Conservation (phyloP, 108 stramenopile species). For the Epithemia pelagica region DNA sequence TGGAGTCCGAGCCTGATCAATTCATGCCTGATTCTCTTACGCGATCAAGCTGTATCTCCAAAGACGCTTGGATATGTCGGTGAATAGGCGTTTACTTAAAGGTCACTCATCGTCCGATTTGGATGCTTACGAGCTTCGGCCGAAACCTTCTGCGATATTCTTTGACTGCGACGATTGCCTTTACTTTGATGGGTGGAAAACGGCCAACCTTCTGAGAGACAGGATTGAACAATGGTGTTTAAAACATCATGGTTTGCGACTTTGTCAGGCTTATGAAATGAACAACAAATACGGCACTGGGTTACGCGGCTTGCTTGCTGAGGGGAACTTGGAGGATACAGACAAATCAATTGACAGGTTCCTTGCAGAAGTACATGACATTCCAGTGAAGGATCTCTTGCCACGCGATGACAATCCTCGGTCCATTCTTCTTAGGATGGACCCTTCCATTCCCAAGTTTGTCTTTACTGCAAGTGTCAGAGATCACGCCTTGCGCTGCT, state of each 20-base stretch:
- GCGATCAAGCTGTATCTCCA: constrained; percentile 40
- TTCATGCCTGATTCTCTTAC: constrained; percentile 47
- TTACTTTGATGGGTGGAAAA: constrained; percentile 64
- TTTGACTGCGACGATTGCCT: constrained; percentile 77
- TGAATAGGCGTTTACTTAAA: constrained; percentile 26
- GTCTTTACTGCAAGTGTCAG: constrained; percentile 58
- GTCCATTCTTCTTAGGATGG: constrained; percentile 33
- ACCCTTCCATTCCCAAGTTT: constrained; percentile 57
- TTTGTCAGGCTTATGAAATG: constrained; percentile 51
- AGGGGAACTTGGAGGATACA: constrained; percentile 40
- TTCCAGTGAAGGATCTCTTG: constrained; percentile 33
- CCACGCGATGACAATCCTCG: constrained; percentile 31
- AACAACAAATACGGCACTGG: constrained; percentile 62
- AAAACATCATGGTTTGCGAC: constrained; percentile 17
- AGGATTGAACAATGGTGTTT: constrained; percentile 64
- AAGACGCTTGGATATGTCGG: constrained; percentile 2
- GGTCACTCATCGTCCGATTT: constrained; percentile 29
- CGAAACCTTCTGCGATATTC: constrained; percentile 44
- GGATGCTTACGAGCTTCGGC: constrained; percentile 20
- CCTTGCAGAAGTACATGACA: constrained; percentile 48
- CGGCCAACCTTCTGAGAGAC: constrained; percentile 35
- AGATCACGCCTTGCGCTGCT: constrained; percentile 50
- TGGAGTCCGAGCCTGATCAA: constrained; percentile 23
- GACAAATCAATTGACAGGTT: constrained; percentile 42
- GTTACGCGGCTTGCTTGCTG: constrained; percentile 48